A percentile compares a stretch with the other conserved stretches of the same genome.
These are phyloP conservation scores for Plasmodium berghei DNA, from an alignment of 169 alveolate genomes.

Conservation along the genomic window DNA sequence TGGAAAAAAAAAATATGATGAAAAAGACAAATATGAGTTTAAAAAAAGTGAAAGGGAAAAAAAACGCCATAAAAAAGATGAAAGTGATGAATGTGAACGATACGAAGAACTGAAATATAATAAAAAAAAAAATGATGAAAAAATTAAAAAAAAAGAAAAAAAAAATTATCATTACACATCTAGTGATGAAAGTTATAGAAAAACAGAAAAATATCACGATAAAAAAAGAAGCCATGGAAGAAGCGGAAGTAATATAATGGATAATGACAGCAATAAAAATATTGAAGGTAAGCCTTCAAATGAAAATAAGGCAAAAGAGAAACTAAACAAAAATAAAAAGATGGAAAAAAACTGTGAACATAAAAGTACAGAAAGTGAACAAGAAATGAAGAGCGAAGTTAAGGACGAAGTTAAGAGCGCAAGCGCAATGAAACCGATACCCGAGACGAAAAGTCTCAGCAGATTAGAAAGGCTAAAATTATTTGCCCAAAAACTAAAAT, in stretches of 20 bases:
- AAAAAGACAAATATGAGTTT: conserved; percentile 29
- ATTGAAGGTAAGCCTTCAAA: not conserved
- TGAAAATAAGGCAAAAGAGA: not conserved
- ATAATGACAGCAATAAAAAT: not conserved
- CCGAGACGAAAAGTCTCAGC: conserved; percentile 34
- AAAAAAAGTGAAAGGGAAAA: conserved; percentile 34
- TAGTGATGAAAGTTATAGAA: not conserved
- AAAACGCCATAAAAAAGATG: not conserved
- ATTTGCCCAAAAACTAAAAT: conserved; percentile 41
- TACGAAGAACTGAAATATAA: conserved; percentile 13
- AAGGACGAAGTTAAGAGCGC: not conserved
- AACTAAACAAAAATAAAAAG: not conserved
- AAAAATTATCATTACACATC: not conserved
- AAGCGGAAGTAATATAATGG: not conserved
- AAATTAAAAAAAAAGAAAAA: not conserved
- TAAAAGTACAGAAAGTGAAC: too few relatives aligned
- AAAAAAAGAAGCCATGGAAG: conserved; percentile 3
- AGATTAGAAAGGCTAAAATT: conserved; percentile 45
- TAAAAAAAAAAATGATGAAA: not conserved
- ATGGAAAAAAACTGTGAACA: not conserved
- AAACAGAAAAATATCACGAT: not conserved
- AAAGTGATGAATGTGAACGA: not conserved
- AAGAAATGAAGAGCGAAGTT: not conserved
- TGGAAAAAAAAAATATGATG: conserved; percentile 31
- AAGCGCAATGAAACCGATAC: conserved; percentile 21